Base-by-base conservation (phyloP, 116 monocot genomes). In the Phalaenopsis hybrid region DNA sequence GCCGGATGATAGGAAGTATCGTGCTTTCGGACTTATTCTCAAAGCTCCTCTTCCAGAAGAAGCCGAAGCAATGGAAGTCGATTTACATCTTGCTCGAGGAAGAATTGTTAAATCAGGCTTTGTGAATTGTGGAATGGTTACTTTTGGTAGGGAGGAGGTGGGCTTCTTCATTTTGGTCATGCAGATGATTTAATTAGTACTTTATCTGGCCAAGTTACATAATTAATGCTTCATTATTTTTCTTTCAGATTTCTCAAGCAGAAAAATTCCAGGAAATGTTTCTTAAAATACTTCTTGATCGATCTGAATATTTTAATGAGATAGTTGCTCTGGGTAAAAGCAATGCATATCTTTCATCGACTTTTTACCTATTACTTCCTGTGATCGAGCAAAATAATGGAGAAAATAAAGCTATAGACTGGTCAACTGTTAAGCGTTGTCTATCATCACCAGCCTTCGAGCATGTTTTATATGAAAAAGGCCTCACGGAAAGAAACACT, bases 251-350 rank as follows among this genome's bases (percentile, higher is more conserved):
- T 70, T 63, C 83, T 57, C 86, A 90, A 49, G 93, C 95, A 73
- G 78, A 90, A 80, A 86, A 89, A 44, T 98, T 92, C 73, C 95
- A 95, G 81, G 98, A 93, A 88, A 93, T 95, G 92, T 93, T 79
- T 84, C 91, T 94, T 44, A 98, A 95, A 75, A 76, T 95, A 67
- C 87, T 95, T 72, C 85, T 98, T 80, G 93, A 95, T 82, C 79
- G 93, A 81, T 80, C 87, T 51, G 93, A 93, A 52, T 92, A 92
- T 83, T 81, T 70, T 81, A 73, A 79, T 69, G 83, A 88, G 9
- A 81, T 74, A 83, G 79, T 95, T 87, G 12, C 77, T 17, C 85
- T 98, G 81, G 92, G 89, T 11, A 80, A 67, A 51, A 74, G 12
- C 51, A 52, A 80, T 83, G 78, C 59, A 63, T 31, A 79, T 77